A percentile compares a stretch with the other conserved stretches of the same genome.
Evolutionary conservation across 768 basidiomycete genomes (phyloP).

Genomic region (Leucogyrophana mollusca): DNA sequence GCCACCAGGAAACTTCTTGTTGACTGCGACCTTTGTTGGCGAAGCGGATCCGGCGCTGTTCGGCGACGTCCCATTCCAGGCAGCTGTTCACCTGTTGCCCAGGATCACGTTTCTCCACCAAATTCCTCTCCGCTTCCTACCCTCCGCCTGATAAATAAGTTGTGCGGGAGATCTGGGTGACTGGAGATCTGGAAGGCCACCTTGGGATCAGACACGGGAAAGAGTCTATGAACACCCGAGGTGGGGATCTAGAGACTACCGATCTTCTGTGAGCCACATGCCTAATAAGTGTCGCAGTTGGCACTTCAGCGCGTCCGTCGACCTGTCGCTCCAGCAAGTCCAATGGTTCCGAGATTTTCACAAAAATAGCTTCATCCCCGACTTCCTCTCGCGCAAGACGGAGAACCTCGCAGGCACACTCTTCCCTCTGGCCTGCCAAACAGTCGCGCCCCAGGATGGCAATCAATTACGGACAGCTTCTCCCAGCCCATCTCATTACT

Average conservation of each 20-base stretch:
- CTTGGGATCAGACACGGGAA: constrained; percentile 71
- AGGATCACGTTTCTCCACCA: constrained; percentile 84
- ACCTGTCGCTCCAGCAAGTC: constrained; percentile 36
- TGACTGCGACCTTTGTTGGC: constrained; percentile 66
- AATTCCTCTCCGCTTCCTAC: constrained; percentile 70
- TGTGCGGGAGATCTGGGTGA: constrained; percentile 89
- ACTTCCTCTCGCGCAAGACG: constrained; percentile 1
- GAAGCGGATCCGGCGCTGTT: constrained; percentile 76
- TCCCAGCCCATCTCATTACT: constrained; percentile 57
- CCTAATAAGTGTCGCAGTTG: constrained; percentile 63
- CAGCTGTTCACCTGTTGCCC: constrained; percentile 47
- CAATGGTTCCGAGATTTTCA: constrained; percentile 13
- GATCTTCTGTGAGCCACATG: constrained; percentile 68
- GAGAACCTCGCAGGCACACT: background rate
- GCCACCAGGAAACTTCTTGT: constrained; percentile 68
- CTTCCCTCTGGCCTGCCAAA: background rate
- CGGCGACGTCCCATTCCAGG: constrained; percentile 82
- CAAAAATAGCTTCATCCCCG: constrained; percentile 11
- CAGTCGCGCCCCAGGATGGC: background rate
- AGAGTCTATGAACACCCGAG: constrained; percentile 40
- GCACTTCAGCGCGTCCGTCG: constrained; percentile 45
- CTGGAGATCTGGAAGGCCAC: constrained; percentile 77
- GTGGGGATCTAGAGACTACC: constrained; percentile 55
- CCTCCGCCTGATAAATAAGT: constrained; percentile 85
- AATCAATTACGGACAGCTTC: constrained; percentile 18